Evolutionary conservation across 257 asterid species (phyloP), one percentile per base, ranked within the genome.

Genomic region (Salvia miltiorrhiza): DNA sequence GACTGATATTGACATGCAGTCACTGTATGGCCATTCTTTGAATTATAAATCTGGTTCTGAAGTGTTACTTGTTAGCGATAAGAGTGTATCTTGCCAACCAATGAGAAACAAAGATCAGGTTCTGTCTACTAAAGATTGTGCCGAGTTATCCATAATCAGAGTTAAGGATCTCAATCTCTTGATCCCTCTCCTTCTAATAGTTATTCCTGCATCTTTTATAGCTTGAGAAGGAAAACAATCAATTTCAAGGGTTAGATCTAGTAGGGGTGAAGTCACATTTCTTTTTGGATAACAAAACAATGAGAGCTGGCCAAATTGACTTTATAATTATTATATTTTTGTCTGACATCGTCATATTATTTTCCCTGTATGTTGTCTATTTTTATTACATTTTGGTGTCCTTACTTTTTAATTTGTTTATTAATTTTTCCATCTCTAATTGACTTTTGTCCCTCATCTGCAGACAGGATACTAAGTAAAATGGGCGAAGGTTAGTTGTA

Each of bases 391-490:
- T 63, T 71, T 64, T 37, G 52, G 40, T 44, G 19, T 49, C 39
- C 26, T 57, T 70, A 39, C 35, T 54, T 57, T n/a, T 63, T 4
- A 26, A 39, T 24, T 35, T 21, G 4, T 41, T 16, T 63, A 20
- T 54, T 33, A 9, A 13, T 23, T 4, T 28, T 6, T 52, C 41
- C 11, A 62, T 45, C 52, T 76, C 69, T 63, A 65, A 80, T 70
- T 67, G 7, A 48, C 55, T 53, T 41, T n/a, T 67, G 40, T 73
- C 67, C 50, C 69, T 71, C 61, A 37, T 67, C 75, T 77, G 81
- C 95, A 89, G 96, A 87, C 66, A 82, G 92, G 79, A 89, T 89
- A 80, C 85, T 87, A 56, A 75, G 96, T 82, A 89, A 89, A 85
- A 82, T 87, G 92, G 96, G 96, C 13, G 96, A 89, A 89, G 96